Evolutionary conservation across 1,284 basidiomycete genomes (phyloP).

Genomic region (Ustilago hordei): DNA sequence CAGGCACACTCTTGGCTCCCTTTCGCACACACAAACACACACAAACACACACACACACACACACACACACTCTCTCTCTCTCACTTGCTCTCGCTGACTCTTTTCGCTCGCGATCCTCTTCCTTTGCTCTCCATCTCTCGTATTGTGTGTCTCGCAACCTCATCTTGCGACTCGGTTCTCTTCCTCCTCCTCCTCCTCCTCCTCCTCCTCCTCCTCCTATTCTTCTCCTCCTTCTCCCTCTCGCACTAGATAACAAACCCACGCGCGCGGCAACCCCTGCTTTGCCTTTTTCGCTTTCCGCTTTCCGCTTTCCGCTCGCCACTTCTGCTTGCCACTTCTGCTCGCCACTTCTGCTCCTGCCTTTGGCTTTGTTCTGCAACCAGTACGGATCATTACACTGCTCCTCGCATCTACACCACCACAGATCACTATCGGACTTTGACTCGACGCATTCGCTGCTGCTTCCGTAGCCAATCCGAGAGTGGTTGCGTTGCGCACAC

Average conservation of each 20-base stretch:
- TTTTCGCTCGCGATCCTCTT: conserved; percentile 1
- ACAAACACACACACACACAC: background rate
- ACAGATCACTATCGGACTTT: background rate
- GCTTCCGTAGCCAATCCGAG: background rate
- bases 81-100: background rate
- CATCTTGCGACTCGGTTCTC: conserved; percentile 3
- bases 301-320: conserved; percentile 3
- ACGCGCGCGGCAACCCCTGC: conserved; percentile 6
- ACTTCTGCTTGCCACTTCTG: background rate
- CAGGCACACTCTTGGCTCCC: background rate
- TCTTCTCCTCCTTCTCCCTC: background rate
- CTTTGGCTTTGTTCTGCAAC: background rate
- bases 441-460: background rate
- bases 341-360: background rate
- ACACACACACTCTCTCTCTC: background rate
- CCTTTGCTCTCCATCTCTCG: background rate
- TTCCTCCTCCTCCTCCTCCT: background rate
- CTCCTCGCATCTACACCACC: background rate
- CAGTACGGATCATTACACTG: conserved; percentile 2
- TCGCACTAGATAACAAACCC: background rate
- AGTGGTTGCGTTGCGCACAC: background rate
- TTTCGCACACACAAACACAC: background rate
- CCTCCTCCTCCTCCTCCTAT: background rate
- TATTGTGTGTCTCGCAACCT: background rate
- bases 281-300: background rate